These are phyloP conservation scores for Xylaria scruposa DNA, from an alignment of 495 filamentous ascomycete genomes.

Conservation along the genomic window DNA sequence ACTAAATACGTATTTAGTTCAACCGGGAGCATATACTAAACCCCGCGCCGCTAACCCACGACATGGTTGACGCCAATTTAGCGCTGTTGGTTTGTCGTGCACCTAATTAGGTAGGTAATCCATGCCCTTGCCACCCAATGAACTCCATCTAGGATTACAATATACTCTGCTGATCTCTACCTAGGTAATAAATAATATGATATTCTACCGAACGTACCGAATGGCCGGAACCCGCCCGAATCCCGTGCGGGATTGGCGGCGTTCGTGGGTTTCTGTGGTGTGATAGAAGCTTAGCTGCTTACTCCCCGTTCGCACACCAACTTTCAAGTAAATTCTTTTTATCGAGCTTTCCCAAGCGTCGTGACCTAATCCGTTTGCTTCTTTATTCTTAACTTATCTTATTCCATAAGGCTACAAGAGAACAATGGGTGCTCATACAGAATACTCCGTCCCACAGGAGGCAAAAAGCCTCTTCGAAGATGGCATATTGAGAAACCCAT, in stretches of 20 bases:
- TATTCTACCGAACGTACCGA: background rate
- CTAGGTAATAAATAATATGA: background rate
- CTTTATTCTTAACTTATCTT: background rate
- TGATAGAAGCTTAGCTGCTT: background rate
- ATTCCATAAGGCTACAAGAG: background rate
- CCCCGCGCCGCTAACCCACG: background rate
- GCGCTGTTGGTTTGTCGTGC: background rate
- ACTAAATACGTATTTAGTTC: background rate
- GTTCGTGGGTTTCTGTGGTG: background rate
- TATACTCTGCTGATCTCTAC: background rate
- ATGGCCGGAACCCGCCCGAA: background rate
- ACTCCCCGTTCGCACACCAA: background rate
- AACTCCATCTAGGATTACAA: background rate
- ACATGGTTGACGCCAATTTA: background rate
- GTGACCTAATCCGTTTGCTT: background rate
- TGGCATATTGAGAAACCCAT: slow-evolving; percentile 36
- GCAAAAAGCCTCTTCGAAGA: slow-evolving; percentile 32
- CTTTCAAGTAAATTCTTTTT: background rate
- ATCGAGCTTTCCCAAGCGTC: background rate
- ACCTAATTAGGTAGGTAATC: background rate
- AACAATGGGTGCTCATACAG: slow-evolving; percentile 10
- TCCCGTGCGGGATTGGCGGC: background rate
- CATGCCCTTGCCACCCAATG: background rate
- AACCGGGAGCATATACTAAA: background rate
- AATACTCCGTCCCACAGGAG: slow-evolving; percentile 38